A percentile compares a stretch with the other conserved stretches of the same genome.
These are phyloP conservation scores for Aureobasidium melanogenum DNA, from an alignment of 2,329 filamentous ascomycete species.

Conservation along the genomic window DNA sequence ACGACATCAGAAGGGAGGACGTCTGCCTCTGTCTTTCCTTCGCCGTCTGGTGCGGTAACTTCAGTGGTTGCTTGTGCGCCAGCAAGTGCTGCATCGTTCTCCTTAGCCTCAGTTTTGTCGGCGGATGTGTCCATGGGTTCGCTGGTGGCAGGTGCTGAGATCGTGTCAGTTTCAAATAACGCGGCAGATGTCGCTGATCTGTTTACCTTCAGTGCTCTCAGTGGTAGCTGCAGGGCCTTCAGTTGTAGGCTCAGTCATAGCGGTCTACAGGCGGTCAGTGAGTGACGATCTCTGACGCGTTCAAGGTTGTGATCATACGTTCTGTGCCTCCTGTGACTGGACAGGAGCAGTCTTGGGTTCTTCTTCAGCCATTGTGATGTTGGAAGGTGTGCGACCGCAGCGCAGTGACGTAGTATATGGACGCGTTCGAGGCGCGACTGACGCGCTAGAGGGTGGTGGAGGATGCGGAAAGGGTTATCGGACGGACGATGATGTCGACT, in stretches of 20 bases:
- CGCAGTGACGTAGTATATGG: slow-evolving; percentile 13
- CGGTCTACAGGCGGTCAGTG: slow-evolving; percentile 9
- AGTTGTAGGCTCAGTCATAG: slow-evolving; percentile 3
- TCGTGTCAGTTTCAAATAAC: not conserved
- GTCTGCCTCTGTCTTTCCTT: slow-evolving; percentile 13
- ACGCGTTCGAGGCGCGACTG: slow-evolving; percentile 12
- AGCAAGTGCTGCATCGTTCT: slow-evolving; percentile 3
- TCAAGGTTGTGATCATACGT: not conserved
- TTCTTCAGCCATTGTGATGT: slow-evolving; percentile 24
- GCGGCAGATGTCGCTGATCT: too few relatives aligned
- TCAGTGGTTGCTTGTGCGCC: slow-evolving; percentile 16
- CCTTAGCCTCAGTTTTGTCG: not conserved
- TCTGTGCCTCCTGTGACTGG: slow-evolving; percentile 17
- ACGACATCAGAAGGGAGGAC: slow-evolving; percentile 9
- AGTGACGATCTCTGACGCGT: not conserved
- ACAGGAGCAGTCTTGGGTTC: slow-evolving; percentile 19
- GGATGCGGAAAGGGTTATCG: not conserved
- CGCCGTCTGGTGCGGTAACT: slow-evolving; percentile 15
- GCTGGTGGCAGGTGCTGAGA: not conserved
- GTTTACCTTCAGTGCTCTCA: slow-evolving; percentile 1
- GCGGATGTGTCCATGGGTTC: not conserved
- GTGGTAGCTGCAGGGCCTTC: slow-evolving; percentile 1
- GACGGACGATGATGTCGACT: not conserved
- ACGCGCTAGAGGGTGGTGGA: not conserved
- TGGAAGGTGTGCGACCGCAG: not conserved